phyloP scores from a whole-genome alignment of 345 rosid species.

The Gossypium arboreum region DNA sequence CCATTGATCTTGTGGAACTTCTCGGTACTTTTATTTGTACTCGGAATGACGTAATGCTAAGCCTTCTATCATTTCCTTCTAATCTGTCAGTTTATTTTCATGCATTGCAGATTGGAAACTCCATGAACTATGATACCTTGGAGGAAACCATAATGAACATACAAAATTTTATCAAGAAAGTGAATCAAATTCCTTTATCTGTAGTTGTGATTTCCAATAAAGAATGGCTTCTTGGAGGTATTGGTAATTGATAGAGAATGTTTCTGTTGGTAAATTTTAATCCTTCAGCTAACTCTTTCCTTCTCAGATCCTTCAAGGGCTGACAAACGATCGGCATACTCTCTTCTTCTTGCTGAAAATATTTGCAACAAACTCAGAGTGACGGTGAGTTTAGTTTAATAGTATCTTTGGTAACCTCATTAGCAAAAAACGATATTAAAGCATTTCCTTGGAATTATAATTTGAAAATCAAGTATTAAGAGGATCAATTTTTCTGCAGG shows the following conservation, averaged over 20 bases:
- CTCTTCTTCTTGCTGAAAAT: slow-evolving; percentile 91
- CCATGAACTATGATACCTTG: slow-evolving; percentile 68
- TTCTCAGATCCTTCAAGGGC: slow-evolving; percentile 82
- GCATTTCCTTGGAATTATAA: not conserved
- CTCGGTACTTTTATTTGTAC: not conserved
- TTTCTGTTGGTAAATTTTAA: slow-evolving; percentile 11
- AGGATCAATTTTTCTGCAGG: slow-evolving; percentile 38
- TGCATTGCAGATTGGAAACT: slow-evolving; percentile 72
- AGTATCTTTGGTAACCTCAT: not conserved
- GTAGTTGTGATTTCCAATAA: slow-evolving; percentile 81
- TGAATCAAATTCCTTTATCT: slow-evolving; percentile 58
- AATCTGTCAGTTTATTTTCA: slow-evolving; percentile 15
- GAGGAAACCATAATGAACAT: slow-evolving; percentile 59
- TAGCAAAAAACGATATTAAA: not conserved
- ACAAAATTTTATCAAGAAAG: slow-evolving; percentile 44
- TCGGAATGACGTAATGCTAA: not conserved
- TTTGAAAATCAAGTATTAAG: slow-evolving; percentile 18
- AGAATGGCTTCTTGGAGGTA: slow-evolving; percentile 86
- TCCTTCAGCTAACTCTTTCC: slow-evolving; percentile 20
- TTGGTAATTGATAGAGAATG: slow-evolving; percentile 4
- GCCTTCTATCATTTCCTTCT: slow-evolving; percentile 10
- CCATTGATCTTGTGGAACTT: slow-evolving; percentile 5
- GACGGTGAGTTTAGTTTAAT: slow-evolving; percentile 38
- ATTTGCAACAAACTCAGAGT: slow-evolving; percentile 85
- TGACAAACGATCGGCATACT: slow-evolving; percentile 82